These are phyloP conservation scores for Lycium ferocissimum DNA, from an alignment of 257 asterid genomes.

Conservation along the genomic window DNA sequence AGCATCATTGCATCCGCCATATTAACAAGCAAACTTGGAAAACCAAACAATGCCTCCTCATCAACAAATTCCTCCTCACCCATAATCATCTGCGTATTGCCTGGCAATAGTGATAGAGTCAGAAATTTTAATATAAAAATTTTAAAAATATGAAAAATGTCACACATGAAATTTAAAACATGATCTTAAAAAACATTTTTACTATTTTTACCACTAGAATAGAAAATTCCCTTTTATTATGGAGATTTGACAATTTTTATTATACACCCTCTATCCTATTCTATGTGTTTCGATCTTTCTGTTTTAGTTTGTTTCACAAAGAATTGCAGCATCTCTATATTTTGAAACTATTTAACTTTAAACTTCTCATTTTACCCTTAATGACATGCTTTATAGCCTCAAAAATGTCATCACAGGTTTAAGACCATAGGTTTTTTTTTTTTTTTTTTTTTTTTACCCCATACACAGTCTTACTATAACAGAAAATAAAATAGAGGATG, in stretches of 20 bases:
- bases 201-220: neutral
- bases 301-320: neutral
- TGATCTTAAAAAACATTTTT: neutral
- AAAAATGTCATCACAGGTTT: neutral
- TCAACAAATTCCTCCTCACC: neutral
- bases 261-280: neutral
- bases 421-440: neutral
- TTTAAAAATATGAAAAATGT: neutral
- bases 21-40: constrained; percentile 25
- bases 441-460: too few species aligned
- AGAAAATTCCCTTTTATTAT: too few species aligned
- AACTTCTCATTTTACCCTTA: too few species aligned
- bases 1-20: constrained; percentile 37
- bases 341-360: neutral
- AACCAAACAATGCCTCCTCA: constrained; percentile 21
- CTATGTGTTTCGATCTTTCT: neutral
- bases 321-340: too few species aligned
- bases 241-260: neutral
- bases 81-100: neutral
- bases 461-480: neutral
- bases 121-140: neutral
- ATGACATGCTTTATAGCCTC: neutral
- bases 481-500: neutral
- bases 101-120: neutral
- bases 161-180: neutral